A percentile compares a stretch with the other conserved stretches of the same genome.
Evolutionary conservation across 2,329 filamentous ascomycete species (phyloP).

Genomic region (Xylariales sp.): DNA sequence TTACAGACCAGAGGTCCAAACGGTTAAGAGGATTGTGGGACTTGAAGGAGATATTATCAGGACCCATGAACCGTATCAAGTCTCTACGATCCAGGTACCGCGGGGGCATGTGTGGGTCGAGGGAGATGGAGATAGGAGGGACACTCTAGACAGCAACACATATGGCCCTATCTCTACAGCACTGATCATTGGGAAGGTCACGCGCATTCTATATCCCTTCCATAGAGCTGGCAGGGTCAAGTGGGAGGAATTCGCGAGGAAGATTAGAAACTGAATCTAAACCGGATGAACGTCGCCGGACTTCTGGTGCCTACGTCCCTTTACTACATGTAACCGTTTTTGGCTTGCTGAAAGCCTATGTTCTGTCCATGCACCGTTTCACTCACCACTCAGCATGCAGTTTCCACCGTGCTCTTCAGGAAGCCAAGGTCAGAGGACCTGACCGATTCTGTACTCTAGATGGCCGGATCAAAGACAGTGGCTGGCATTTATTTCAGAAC

Average conservation of each 20-base stretch:
- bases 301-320: not conserved
- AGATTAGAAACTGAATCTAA: slow-evolving; percentile 3
- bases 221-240: slow-evolving; percentile 51
- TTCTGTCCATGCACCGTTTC: too few relatives aligned
- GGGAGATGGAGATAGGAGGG: slow-evolving; percentile 71
- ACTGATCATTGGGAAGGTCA: slow-evolving; percentile 70
- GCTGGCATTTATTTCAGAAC: too few relatives aligned
- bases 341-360: too few relatives aligned
- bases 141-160: slow-evolving; percentile 78
- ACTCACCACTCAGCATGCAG: too few relatives aligned
- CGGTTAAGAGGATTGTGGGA: slow-evolving; percentile 79
- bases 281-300: not conserved
- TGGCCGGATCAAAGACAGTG: too few relatives aligned
- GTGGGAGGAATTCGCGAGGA: slow-evolving; percentile 49
- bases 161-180: slow-evolving; percentile 79
- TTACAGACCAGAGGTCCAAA: slow-evolving; percentile 60
- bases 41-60: slow-evolving; percentile 73
- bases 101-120: slow-evolving; percentile 91
- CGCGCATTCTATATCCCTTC: slow-evolving; percentile 67
- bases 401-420: too few relatives aligned
- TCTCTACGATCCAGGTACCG: slow-evolving; percentile 60
- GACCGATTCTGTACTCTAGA: too few relatives aligned
- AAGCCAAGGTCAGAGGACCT: too few relatives aligned
- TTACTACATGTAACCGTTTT: not conserved
- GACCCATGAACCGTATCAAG: slow-evolving; percentile 57